phyloP scores from a whole-genome alignment of 73 alveolate genomes.

The Paraurostyla sp. region DNA sequence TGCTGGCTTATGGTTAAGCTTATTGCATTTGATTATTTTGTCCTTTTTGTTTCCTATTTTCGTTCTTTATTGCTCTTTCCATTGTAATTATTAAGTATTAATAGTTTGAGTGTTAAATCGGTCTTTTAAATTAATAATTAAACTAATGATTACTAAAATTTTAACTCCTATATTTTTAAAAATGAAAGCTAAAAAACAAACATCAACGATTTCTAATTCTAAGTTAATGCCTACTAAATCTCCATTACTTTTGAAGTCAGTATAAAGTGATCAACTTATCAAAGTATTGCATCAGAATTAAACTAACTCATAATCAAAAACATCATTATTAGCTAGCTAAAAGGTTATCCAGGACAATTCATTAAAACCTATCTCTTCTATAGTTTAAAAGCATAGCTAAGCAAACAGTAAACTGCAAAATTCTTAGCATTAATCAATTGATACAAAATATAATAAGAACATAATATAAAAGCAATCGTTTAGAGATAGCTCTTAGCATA shows the following conservation, averaged over 20 bases:
- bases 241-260: not conserved
- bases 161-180: slow-evolving; percentile 36
- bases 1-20: not conserved
- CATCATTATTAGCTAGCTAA: no score
- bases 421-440: no score
- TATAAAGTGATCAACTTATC: not conserved
- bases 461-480: not conserved
- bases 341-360: no score
- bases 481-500: not conserved
- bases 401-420: no score
- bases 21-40: not conserved
- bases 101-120: not conserved
- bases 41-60: not conserved
- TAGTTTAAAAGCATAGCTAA: no score
- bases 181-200: slow-evolving; percentile 3
- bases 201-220: not conserved
- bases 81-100: not conserved
- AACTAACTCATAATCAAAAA: no score
- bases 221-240: not conserved
- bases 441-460: no score
- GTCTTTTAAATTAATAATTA: not conserved
- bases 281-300: no score
- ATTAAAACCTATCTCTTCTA: no score
- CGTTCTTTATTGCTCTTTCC: not conserved
- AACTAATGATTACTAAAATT: not conserved